Evolutionary conservation across 768 basidiomycete species (phyloP).

Genomic region (Rhodosporidiobolus sp.): DNA sequence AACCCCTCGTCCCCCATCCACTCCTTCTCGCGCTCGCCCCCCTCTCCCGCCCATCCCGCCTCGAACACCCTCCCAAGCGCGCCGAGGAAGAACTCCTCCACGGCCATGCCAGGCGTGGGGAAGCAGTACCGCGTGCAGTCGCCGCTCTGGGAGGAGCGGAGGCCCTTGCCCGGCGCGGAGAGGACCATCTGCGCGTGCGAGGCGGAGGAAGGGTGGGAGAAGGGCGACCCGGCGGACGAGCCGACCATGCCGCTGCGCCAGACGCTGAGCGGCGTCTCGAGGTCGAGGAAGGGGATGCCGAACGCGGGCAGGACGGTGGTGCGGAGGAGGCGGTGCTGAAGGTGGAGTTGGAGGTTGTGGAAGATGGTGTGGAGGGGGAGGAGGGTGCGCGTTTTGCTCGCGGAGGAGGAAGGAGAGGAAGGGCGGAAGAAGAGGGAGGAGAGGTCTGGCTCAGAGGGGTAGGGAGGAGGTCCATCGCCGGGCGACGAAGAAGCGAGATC

Average conservation of each 20-base stretch:
- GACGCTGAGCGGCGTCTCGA: conserved; percentile 37
- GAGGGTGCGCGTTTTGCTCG: background rate
- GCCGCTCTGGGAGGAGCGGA: conserved; percentile 14
- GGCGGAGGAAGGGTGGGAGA: background rate
- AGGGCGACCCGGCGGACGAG: conserved; percentile 10
- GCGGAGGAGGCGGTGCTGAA: conserved; percentile 39
- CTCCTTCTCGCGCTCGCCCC: background rate
- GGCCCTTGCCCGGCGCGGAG: background rate
- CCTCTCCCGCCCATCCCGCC: conserved; percentile 26
- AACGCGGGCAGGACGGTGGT: conserved; percentile 19
- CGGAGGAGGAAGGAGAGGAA: background rate
- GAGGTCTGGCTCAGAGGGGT: conserved; percentile 5
- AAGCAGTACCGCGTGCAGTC: conserved; percentile 44
- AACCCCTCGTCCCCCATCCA: conserved; percentile 29
- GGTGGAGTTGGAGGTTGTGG: conserved; percentile 42
- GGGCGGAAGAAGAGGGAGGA: conserved; percentile 26
- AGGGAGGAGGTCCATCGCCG: conserved; percentile 36
- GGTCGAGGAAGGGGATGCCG: conserved; percentile 41
- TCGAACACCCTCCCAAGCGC: conserved; percentile 35
- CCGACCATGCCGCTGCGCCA: conserved; percentile 42
- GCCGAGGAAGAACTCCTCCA: conserved; percentile 42
- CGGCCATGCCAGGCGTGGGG: conserved; percentile 39
- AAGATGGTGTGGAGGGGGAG: conserved; percentile 19
- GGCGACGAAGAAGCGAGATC: conserved; percentile 6
- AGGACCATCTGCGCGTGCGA: background rate